These are phyloP conservation scores for Blastocladiella britannica DNA, from an alignment of 192 early-diverging fungal species.

Conservation along the genomic window DNA sequence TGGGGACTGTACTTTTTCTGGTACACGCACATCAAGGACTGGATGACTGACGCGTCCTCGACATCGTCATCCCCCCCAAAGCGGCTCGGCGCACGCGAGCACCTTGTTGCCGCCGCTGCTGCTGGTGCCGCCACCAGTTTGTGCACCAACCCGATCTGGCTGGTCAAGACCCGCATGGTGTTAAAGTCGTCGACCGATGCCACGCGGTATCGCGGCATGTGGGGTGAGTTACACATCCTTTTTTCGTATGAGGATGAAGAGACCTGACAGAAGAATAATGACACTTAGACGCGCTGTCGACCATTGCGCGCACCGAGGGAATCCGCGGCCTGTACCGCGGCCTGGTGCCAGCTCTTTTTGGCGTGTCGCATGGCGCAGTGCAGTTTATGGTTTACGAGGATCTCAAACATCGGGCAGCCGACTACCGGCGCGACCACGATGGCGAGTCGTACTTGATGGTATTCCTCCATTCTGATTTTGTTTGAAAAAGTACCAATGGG, in stretches of 20 bases:
- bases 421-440: background rate
- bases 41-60: slow-evolving; percentile 28
- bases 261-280: slow-evolving; percentile 1
- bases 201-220: background rate
- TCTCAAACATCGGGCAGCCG: slow-evolving; percentile 54
- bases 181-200: slow-evolving; percentile 3
- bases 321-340: slow-evolving; percentile 55
- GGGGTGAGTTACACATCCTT: slow-evolving; percentile 1
- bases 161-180: slow-evolving; percentile 69
- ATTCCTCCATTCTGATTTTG: no score
- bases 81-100: slow-evolving; percentile 52
- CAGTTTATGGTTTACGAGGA: slow-evolving; percentile 99
- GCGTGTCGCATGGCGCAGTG: slow-evolving; percentile 85
- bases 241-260: background rate
- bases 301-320: slow-evolving; percentile 42
- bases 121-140: slow-evolving; percentile 56
- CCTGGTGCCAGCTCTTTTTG: slow-evolving; percentile 69
- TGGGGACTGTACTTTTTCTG: slow-evolving; percentile 98
- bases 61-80: slow-evolving; percentile 12
- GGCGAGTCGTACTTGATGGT: background rate
- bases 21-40: slow-evolving; percentile 48
- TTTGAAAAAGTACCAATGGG: no score
- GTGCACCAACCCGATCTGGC: slow-evolving; percentile 63
- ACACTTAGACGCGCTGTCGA: slow-evolving; percentile 27
- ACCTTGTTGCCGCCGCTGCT: slow-evolving; percentile 54